phyloP scores from a whole-genome alignment of 495 filamentous ascomycete species.

The Xylona heveae region DNA sequence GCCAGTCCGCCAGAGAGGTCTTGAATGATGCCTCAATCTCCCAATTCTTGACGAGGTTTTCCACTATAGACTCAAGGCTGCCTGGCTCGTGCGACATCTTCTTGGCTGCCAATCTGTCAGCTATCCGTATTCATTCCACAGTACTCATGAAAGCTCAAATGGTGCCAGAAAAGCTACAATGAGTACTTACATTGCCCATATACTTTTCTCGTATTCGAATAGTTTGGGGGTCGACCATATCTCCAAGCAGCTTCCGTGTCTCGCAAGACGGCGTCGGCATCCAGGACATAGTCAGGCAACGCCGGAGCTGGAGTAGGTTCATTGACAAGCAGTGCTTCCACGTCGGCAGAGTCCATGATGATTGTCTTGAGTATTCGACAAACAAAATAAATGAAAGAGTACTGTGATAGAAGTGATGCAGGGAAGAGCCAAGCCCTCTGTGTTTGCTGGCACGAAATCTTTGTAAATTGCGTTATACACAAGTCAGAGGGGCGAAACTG shows the following conservation, averaged over 20 bases:
- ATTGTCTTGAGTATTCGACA: too few relatives aligned
- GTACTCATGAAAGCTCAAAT: too few relatives aligned
- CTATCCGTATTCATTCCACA: too few relatives aligned
- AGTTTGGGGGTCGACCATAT: constrained; percentile 35
- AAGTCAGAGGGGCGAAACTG: too few relatives aligned
- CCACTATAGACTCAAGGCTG: constrained; percentile 33
- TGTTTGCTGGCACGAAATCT: too few relatives aligned
- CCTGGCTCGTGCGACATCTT: constrained; percentile 26
- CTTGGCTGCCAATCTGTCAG: constrained; percentile 23
- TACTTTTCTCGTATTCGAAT: constrained; percentile 31
- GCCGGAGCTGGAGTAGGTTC: too few relatives aligned
- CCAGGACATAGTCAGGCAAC: constrained; percentile 36
- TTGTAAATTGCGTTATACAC: too few relatives aligned
- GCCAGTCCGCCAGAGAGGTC: constrained; percentile 33
- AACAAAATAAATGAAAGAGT: too few relatives aligned
- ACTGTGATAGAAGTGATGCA: too few relatives aligned
- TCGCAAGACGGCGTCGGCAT: constrained; percentile 34
- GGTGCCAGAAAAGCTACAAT: not conserved
- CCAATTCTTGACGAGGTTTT: constrained; percentile 56
- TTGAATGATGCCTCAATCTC: constrained; percentile 51
- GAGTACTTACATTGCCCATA: constrained; percentile 24
- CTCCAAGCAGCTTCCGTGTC: constrained; percentile 32
- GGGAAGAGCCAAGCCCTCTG: too few relatives aligned
- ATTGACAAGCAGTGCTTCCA: too few relatives aligned
- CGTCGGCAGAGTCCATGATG: too few relatives aligned